These are phyloP conservation scores for Botryosphaeria dothidea DNA, from an alignment of 2,329 filamentous ascomycete species.

Conservation along the genomic window DNA sequence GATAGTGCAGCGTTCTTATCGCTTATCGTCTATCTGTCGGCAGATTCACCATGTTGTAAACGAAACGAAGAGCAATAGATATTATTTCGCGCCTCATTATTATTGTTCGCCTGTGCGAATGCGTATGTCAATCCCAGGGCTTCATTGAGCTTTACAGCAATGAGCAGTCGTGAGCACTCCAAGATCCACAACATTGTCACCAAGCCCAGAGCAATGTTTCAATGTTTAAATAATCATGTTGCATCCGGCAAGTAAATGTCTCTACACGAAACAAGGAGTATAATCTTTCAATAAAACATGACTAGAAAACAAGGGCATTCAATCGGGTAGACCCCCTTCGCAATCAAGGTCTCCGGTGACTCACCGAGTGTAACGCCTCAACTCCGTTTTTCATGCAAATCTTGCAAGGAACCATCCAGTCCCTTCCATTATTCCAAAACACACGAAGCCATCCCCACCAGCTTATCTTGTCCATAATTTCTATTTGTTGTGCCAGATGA, in stretches of 20 bases:
- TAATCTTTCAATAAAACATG: background rate
- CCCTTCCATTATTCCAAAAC: background rate
- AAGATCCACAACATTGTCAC: too few species aligned
- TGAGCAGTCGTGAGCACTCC: too few species aligned
- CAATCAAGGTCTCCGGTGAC: background rate
- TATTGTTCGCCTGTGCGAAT: too few species aligned
- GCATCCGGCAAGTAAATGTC: background rate
- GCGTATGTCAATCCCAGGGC: too few species aligned
- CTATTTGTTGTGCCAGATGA: conserved; percentile 80
- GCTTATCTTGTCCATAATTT: background rate
- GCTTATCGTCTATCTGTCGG: background rate
- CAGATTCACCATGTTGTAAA: too few species aligned
- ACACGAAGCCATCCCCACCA: background rate
- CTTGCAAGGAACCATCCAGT: background rate
- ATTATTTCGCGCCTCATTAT: too few species aligned
- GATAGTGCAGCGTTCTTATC: background rate
- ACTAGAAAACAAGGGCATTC: background rate
- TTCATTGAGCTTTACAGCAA: too few species aligned
- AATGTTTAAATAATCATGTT: background rate
- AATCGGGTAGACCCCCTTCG: background rate
- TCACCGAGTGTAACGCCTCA: background rate
- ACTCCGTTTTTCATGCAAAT: background rate
- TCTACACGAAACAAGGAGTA: background rate
- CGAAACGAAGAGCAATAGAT: too few species aligned
- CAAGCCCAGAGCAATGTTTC: background rate